Base-by-base conservation (phyloP, 345 rosid species). In the Carallia pectinifolia region DNA sequence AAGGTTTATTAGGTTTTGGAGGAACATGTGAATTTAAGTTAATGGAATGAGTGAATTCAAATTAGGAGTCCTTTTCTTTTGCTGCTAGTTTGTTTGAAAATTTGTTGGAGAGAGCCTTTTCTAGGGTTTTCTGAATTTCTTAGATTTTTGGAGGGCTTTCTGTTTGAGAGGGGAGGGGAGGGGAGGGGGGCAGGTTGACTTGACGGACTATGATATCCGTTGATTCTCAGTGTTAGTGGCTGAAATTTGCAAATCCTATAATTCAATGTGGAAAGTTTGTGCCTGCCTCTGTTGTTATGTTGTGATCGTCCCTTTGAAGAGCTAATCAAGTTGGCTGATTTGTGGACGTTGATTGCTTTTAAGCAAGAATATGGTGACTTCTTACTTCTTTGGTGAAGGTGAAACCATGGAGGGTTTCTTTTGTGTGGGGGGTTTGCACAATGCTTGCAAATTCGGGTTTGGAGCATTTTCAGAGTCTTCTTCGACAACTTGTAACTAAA, bases 1-100 rank as follows among this genome's bases (percentile, higher is more conserved):
- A 81, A 77, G 66, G 62, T 58, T 58, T 64, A 19, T 73, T 80
- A 79, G 80, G 64, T 73, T 73, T 77, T 69, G 62, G 70, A 23
- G 55, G 67, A 64, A 36, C 67, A 65, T 56, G 74, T 38, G 62
- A 71, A 62, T 54, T 69, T 15, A 64, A 72, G 69, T 62, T 23
- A 65, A 53, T 53, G 66, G 50, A 38, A 62, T 48, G 68, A 54
- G 58, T 69, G 75, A 50, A 76, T 76, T 78, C 74, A 74, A 44
- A 44, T 44, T 12, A 44, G 50, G 50, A 44, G 50, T 44, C 13
- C 17, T 44, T 44, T 44, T 44, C 70, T 44, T 44, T 44, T 44
- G 10, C 70, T 44, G 50, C 50, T 44, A 44, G 16, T 15, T 44
- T 44, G 50, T 44, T 44, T 44, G 50, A 44, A 44, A 44, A 1